Evolutionary conservation across 83 land plant genomes (phyloP), one percentile per base, ranked within the genome.

Genomic region (Picea abies): DNA sequence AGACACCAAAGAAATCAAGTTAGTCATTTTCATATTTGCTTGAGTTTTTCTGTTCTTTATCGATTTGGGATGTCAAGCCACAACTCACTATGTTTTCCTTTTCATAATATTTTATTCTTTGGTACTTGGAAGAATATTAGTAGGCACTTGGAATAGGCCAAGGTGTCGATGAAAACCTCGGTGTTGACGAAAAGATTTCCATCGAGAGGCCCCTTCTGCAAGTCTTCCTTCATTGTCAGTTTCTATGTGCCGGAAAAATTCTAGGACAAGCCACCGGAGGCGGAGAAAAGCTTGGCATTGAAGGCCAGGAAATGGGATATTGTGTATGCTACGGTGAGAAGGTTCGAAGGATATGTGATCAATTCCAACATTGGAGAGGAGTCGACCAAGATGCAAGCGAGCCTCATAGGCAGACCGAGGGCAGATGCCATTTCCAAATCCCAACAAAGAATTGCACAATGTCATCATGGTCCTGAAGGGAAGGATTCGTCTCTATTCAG

Each of bases 91-190:
- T 29, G 32, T 29, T 29, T 29, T 29, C 32, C 32, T 29, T 29
- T 29, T 29, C 32, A 29, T 29, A 29, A 29, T 29, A 29, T 29
- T 29, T 29, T 29, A 0, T 29, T 29, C 32, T 29, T 29, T 29
- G 32, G 32, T 29, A 0, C 1, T 29, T 29, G 1, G 0, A 0
- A 29, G 32, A 29, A 29, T 29, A 29, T 29, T 29, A 29, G 32
- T 29, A 29, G 32, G 32, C 32, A 29, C 32, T 29, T 29, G 32
- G 32, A 29, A 77, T 32, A 84, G 0, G 56, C 80, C 60, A 65
- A 84, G 71, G 88, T 92, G 62, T 88, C 88, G 58, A 92, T 92
- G 94, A 92, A 92, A 12, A 90, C 85, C 2, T 92, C 94, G 19
- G 92, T 92, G 41, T 79, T 90, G 62, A 88, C 91, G 1, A 72